Conservation (phyloP, 208 protist species). For the Trypanosoma cruzi region DNA sequence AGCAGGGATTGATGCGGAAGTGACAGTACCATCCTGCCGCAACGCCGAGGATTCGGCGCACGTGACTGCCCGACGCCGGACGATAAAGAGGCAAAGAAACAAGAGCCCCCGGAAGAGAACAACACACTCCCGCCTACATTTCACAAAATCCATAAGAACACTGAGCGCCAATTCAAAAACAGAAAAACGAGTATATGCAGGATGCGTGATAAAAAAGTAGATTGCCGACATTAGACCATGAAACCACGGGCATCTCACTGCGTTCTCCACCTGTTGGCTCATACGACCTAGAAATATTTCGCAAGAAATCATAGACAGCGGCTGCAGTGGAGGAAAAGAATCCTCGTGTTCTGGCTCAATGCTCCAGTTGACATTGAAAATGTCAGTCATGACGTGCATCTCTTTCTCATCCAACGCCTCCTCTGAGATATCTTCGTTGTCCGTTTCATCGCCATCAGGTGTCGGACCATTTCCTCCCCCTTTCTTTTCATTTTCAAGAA, state of each 20-base stretch:
- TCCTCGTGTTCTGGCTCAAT: background rate
- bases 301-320: background rate
- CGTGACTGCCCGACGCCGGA: background rate
- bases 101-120: slow-evolving; percentile 13
- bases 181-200: slow-evolving; percentile 12
- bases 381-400: background rate
- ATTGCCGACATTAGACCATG: slow-evolving; percentile 11
- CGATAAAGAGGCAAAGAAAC: slow-evolving; percentile 6
- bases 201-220: slow-evolving; percentile 20
- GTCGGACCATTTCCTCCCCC: background rate
- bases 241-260: background rate
- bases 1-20: background rate
- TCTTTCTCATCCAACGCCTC: background rate
- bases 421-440: background rate
- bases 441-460: background rate
- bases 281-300: slow-evolving; percentile 13
- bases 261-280: background rate
- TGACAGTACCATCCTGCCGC: background rate
- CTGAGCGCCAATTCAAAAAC: slow-evolving; percentile 13
- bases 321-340: background rate
- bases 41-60: slow-evolving; percentile 15
- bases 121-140: background rate
- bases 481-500: slow-evolving; percentile 1
- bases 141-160: slow-evolving; percentile 12
- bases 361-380: slow-evolving; percentile 8